Percentiles rank a stretch among this genome's conserved stretches.
phyloP scores from a whole-genome alignment of 1,139 yeast genomes.

The Petasospora rhodanensis region DNA sequence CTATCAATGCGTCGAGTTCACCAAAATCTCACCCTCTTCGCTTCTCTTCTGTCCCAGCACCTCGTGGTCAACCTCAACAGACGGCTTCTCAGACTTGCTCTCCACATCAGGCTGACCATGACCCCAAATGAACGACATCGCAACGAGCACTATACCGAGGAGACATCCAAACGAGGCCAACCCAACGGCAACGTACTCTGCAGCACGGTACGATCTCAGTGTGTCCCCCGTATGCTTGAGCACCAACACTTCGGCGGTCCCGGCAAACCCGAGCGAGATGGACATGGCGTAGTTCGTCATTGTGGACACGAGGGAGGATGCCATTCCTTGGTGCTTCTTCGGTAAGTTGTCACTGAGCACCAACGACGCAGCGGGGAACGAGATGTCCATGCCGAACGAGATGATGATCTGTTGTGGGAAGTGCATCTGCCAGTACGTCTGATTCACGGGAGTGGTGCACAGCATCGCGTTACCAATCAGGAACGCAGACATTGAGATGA shows the following conservation, averaged over 20 bases:
- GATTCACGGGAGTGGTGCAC: slow-evolving; percentile 44
- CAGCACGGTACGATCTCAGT: slow-evolving; percentile 40
- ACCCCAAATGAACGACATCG: slow-evolving; percentile 5
- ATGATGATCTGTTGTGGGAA: slow-evolving; percentile 46
- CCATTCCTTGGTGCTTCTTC: slow-evolving; percentile 52
- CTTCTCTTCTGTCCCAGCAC: too few relatives aligned
- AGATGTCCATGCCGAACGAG: slow-evolving; percentile 56
- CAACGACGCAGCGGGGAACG: slow-evolving; percentile 54
- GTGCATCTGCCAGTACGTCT: slow-evolving; percentile 41
- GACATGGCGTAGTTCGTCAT: slow-evolving; percentile 53
- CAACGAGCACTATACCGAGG: slow-evolving; percentile 11
- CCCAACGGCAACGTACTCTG: slow-evolving; percentile 36
- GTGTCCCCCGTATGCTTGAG: slow-evolving; percentile 23
- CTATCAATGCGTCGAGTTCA: too few relatives aligned
- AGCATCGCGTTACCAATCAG: slow-evolving; percentile 45
- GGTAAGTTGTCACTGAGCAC: slow-evolving; percentile 49
- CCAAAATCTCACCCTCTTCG: too few relatives aligned
- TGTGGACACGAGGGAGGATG: slow-evolving; percentile 53
- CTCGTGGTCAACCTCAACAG: too few relatives aligned
- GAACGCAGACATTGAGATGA: slow-evolving; percentile 42
- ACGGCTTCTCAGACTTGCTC: too few relatives aligned
- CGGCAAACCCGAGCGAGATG: slow-evolving; percentile 46
- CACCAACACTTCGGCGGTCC: slow-evolving; percentile 42
- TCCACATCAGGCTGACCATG: too few relatives aligned
- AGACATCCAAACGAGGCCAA: slow-evolving; percentile 24